Conservation (phyloP, 148 eudicot species). For the Diospyros lotus region DNA sequence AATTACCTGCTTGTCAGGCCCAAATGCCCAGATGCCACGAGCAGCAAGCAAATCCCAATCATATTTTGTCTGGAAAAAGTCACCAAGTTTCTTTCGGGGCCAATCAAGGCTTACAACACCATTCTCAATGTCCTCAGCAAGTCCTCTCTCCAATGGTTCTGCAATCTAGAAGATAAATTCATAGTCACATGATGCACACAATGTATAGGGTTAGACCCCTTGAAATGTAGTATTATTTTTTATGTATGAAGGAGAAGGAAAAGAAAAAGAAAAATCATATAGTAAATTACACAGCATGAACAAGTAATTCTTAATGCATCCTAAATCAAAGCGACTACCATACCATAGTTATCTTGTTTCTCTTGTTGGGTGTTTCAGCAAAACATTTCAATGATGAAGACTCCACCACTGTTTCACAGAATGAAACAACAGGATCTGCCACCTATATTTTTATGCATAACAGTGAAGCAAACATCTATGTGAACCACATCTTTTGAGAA, state of each 20-base stretch:
- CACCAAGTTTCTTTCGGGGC: slow-evolving; percentile 85
- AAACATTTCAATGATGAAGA: slow-evolving; percentile 97
- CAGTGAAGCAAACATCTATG: background rate
- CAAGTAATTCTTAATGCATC: background rate
- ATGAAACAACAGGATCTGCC: slow-evolving; percentile 99
- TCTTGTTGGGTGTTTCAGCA: slow-evolving; percentile 98
- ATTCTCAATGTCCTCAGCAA: slow-evolving; percentile 95
- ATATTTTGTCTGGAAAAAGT: slow-evolving; percentile 86
- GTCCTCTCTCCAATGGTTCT: slow-evolving; percentile 94
- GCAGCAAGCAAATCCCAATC: slow-evolving; percentile 99
- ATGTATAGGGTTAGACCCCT: no score
- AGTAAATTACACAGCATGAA: no score
- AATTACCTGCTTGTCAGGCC: slow-evolving; percentile 93
- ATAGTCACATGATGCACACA: background rate
- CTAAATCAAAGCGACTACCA: slow-evolving; percentile 14
- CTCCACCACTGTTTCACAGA: slow-evolving; percentile 98
- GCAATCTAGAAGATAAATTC: slow-evolving; percentile 57
- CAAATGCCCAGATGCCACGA: slow-evolving; percentile 99
- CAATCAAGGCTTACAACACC: slow-evolving; percentile 90
- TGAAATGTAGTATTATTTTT: no score
- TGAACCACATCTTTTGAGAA: background rate
- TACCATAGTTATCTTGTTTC: slow-evolving; percentile 96
- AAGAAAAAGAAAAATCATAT: no score
- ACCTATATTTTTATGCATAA: slow-evolving; percentile 41
- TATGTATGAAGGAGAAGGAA: no score